Conservation (phyloP, 225 moss, liverwort and hornwort species). For the Sphagnum tenellum region DNA sequence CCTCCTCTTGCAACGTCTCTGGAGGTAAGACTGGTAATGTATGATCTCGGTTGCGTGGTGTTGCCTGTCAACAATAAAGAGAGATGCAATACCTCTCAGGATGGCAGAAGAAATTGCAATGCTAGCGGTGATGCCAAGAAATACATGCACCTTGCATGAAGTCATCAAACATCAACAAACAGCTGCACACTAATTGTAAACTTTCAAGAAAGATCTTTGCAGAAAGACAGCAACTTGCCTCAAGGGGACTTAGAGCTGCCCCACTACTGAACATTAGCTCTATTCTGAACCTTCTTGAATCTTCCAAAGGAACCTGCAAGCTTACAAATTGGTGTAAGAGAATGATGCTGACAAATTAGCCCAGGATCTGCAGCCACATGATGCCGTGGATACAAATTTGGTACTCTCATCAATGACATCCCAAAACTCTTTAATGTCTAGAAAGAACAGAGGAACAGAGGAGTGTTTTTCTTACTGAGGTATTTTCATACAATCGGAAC, state of each 20-base stretch:
- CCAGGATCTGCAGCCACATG: background rate
- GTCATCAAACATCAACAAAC: background rate
- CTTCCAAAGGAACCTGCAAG: slow-evolving; percentile 76
- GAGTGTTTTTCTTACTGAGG: slow-evolving; percentile 33
- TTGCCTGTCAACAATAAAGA: slow-evolving; percentile 44
- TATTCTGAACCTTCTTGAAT: slow-evolving; percentile 87
- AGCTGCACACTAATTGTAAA: background rate
- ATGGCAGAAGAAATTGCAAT: background rate
- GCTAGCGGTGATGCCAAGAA: background rate
- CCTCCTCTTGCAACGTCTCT: slow-evolving; percentile 79
- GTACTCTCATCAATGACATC: too few species aligned
- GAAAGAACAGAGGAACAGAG: background rate
- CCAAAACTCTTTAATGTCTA: background rate
- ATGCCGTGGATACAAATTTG: background rate
- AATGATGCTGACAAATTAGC: too few species aligned
- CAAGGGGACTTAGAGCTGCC: slow-evolving; percentile 90
- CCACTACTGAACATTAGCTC: slow-evolving; percentile 98
- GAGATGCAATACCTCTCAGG: slow-evolving; percentile 6
- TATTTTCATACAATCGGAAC: slow-evolving; percentile 90
- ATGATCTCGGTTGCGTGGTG: slow-evolving; percentile 86
- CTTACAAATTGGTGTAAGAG: too few species aligned
- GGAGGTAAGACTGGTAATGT: slow-evolving; percentile 88
- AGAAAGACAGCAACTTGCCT: slow-evolving; percentile 25
- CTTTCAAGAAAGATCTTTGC: background rate
- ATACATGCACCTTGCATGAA: background rate